phyloP scores from a whole-genome alignment of 257 asterid species.

The Ligustrum vulgare region DNA sequence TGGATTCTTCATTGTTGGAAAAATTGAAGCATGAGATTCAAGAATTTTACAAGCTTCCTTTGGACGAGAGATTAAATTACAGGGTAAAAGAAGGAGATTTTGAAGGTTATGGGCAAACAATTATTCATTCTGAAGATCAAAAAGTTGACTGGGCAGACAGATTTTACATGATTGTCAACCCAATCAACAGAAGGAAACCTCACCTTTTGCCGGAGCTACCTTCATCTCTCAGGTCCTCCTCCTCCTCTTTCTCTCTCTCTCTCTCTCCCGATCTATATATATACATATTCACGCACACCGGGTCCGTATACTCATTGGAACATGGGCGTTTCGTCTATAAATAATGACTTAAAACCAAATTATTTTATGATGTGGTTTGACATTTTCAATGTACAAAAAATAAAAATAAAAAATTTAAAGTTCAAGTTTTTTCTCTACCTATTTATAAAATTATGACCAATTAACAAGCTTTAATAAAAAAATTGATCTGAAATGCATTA shows the following conservation, averaged over 20 bases:
- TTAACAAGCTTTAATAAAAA: too few species aligned
- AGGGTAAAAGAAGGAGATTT: constrained; percentile 41
- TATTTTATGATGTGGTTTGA: too few species aligned
- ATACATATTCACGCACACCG: not conserved
- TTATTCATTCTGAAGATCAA: constrained; percentile 29
- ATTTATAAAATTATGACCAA: too few species aligned
- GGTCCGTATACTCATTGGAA: too few species aligned
- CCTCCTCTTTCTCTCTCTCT: not conserved
- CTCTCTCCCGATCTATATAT: not conserved
- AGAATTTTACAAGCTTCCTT: constrained; percentile 58
- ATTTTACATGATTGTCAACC: constrained; percentile 55
- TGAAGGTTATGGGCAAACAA: constrained; percentile 60
- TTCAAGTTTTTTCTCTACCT: too few species aligned
- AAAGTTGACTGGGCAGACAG: constrained; percentile 69
- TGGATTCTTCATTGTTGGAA: constrained; percentile 46
- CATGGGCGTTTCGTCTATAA: too few species aligned
- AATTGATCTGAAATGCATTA: too few species aligned
- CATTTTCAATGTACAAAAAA: too few species aligned
- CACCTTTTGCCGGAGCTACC: constrained; percentile 67
- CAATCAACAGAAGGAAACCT: constrained; percentile 43
- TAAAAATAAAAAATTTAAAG: too few species aligned
- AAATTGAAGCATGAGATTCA: constrained; percentile 50
- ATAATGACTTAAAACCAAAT: too few species aligned
- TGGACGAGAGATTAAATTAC: constrained; percentile 51
- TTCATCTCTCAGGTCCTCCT: constrained; percentile 42